Base-by-base conservation (phyloP, 2,329 filamentous ascomycete species). In the Ceratocystis smalleyi region DNA sequence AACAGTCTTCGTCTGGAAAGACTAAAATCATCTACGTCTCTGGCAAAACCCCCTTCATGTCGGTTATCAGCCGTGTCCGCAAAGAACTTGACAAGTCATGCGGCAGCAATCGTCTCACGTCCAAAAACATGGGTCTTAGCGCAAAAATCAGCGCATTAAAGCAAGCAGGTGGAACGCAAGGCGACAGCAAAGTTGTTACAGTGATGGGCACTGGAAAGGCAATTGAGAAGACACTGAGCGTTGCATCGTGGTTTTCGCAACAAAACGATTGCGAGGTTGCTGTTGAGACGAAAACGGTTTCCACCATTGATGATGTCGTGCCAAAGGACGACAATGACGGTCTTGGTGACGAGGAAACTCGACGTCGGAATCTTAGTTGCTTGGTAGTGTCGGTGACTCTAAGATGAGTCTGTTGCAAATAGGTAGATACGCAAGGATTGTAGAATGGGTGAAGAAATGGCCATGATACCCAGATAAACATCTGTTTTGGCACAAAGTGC, bases 241-340 rank as follows among this genome's bases (percentile, higher is more conserved):
- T 90, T 5, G 87, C 82, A 0, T 72, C 81, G 43, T 86, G 82
- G 77, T 89, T 89, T 68, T 54, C 54, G 17, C 65, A 65, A 40
- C 51, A 65, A 54, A 61, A 55, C 15, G 65, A 65, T 49, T 67
- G 59, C 43, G 79, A 83, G 72, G 83, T 89, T 1, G 74, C 77
- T 69, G 70, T 89, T 62, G 76, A 78, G 71, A 89, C 86, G 57
- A 79, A 81, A 65, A 87, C 80, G 61, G 76, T 87, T 17, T 77
- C 77, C n/a, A 81, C 83, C 1, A 77, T 89, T 55, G 87, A 91
- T 70, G 86, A 89, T 71, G 75, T 89, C 35, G 75, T 83, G 15
- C 59, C 45, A 17, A 70, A 70, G 1, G 74, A 74, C 22, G 75
- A 72, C 0, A 15, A 40, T 40, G 76, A 73, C 0, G 74, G 73